Conservation (phyloP, 2,329 filamentous ascomycete genomes). For the Exserohilum rostratum region DNA sequence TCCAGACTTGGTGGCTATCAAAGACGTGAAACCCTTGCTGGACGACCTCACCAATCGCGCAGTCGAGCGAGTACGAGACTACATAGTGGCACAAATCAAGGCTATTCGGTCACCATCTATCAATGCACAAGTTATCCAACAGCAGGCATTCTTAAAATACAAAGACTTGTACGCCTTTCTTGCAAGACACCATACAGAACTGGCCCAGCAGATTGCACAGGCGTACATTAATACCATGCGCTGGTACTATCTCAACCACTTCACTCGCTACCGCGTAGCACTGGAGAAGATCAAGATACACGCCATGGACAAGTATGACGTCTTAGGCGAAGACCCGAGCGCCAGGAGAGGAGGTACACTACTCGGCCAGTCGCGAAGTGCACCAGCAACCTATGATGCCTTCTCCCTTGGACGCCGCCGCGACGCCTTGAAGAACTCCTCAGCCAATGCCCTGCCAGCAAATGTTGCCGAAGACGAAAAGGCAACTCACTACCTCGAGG, state of each 20-base stretch:
- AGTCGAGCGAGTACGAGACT: constrained; percentile 92
- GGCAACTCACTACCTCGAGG: constrained; percentile 82
- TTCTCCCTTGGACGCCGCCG: constrained; percentile 87
- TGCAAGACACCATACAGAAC: constrained; percentile 76
- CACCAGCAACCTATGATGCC: constrained; percentile 75
- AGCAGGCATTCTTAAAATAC: constrained; percentile 86
- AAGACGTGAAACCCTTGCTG: constrained; percentile 83
- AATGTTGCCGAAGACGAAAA: constrained; percentile 92
- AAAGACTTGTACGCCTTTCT: constrained; percentile 89
- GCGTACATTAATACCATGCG: constrained; percentile 99
- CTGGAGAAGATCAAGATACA: constrained; percentile 86
- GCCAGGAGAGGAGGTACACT: constrained; percentile 63
- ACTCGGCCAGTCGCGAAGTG: constrained; percentile 38
- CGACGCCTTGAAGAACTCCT: constrained; percentile 77
- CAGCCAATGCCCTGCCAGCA: constrained; percentile 78
- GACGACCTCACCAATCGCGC: constrained; percentile 86
- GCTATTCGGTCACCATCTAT: constrained; percentile 92
- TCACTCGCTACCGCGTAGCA: constrained; percentile 82
- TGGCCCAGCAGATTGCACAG: constrained; percentile 87
- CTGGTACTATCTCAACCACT: constrained; percentile 96
- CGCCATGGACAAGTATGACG: constrained; percentile 79
- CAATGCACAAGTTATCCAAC: constrained; percentile 95
- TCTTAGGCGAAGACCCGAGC: constrained; percentile 78
- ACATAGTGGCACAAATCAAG: constrained; percentile 92
- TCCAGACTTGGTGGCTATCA: constrained; percentile 71